Evolutionary conservation across 1,139 yeast species (phyloP).

Genomic region (Lodderomyces margitis): DNA sequence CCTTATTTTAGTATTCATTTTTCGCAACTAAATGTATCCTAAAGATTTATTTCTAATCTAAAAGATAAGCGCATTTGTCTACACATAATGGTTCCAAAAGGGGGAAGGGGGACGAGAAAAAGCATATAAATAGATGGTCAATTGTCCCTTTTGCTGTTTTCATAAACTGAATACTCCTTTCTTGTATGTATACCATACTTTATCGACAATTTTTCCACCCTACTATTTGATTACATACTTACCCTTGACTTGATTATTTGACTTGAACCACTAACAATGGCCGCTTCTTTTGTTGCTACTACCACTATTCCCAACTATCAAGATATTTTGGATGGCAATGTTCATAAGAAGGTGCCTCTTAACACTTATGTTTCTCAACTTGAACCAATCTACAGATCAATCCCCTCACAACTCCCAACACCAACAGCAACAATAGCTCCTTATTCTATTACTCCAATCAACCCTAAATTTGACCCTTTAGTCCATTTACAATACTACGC

Average conservation of each 20-base stretch:
- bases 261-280: slow-evolving; percentile 2
- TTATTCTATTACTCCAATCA: not conserved
- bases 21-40: slow-evolving; percentile 4
- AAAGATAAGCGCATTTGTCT: not conserved
- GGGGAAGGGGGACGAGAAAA: no score
- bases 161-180: not conserved
- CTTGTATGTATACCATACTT: no score
- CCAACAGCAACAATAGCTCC: not conserved
- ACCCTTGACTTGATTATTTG: not conserved
- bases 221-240: not conserved
- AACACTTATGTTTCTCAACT: slow-evolving; percentile 8
- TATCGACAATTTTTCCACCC: no score
- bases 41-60: no score
- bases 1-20: not conserved
- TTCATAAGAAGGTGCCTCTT: slow-evolving; percentile 10
- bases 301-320: slow-evolving; percentile 3
- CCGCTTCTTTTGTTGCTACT: slow-evolving; percentile 5
- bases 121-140: not conserved
- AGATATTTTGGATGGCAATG: slow-evolving; percentile 11
- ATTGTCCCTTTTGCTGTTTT: not conserved
- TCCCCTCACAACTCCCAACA: not conserved
- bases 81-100: no score
- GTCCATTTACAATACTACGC: slow-evolving; percentile 38
- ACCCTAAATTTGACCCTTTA: slow-evolving; percentile 37
- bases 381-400: slow-evolving; percentile 4